Base-by-base conservation (phyloP, 345 rosid genomes). In the Arabidopsis thaliana region DNA sequence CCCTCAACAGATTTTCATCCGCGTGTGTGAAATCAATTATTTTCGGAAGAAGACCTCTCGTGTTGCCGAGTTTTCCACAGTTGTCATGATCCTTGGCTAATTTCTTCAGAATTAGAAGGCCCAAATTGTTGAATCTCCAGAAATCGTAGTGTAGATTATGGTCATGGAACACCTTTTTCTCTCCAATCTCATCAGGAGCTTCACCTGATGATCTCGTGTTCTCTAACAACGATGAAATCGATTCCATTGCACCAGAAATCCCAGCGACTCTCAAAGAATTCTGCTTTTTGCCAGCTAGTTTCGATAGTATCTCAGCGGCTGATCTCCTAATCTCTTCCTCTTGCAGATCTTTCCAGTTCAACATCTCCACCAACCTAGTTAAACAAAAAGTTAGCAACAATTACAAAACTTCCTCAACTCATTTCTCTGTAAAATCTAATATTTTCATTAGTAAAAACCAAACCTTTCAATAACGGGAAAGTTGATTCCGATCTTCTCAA, bases 31-130 rank as follows among this genome's bases (percentile, higher is more conserved):
- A 87, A 68, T 91, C 97, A 62, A 91, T 84, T 64, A 93, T 86
- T 71, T 93, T 91, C 0, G 97, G 93, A 1, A 93, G 81, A 33
- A 93, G 94, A 14, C 96, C 98, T 76, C 94, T 87, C 32, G 97
- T 89, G 72, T 89, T 94, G 30, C 96, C 98, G 25, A 94, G 93
- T 84, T 91, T 94, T 25, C 97, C 93, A 59, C 98, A 91, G 80
- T 89, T 94, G 52, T 94, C 98, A 13, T 87, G 98, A 68, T 91
- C 93, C 33, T 80, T 85, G 12, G 98, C 97, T 40, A 91, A 84
- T 79, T 84, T 91, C 80, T 94, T 94, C 72, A 91, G 84, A 66
- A 94, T 84, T 34, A 84, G 75, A 45, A 94, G 98, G 4, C 97
- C 98, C 65, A 89, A 62, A 72, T 91, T 91, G 79, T 88, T 91